Percentiles rank a stretch among this genome's conserved stretches.
Evolutionary conservation across 192 early-diverging fungal species (phyloP).

Genomic region (Linnemannia hyalina): DNA sequence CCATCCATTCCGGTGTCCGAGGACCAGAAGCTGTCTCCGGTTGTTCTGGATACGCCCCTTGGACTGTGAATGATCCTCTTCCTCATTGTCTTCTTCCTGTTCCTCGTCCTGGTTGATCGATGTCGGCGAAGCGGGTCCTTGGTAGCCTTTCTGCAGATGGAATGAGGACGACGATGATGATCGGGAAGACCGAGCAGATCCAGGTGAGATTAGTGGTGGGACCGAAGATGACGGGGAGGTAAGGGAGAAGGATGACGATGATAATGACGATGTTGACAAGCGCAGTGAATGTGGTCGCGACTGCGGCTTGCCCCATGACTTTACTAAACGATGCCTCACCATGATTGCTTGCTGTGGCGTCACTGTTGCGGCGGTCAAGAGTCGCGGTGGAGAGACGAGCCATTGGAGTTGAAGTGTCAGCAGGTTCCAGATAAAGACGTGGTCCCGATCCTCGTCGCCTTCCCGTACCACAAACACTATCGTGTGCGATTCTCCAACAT

Average conservation of each 20-base stretch:
- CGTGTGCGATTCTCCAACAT: slow-evolving; percentile 43
- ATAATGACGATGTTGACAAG: slow-evolving; percentile 1
- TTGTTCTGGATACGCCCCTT: slow-evolving; percentile 29
- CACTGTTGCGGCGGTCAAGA: slow-evolving; percentile 50
- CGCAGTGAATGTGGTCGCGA: neutral
- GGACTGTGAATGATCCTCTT: neutral
- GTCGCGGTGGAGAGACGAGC: slow-evolving; percentile 40
- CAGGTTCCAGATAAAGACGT: slow-evolving; percentile 54
- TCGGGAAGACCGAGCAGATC: slow-evolving; percentile 38
- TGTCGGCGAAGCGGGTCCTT: neutral
- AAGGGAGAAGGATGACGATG: slow-evolving; percentile 13
- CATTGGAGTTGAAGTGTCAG: slow-evolving; percentile 43
- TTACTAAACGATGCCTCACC: slow-evolving; percentile 61
- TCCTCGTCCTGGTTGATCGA: slow-evolving; percentile 31
- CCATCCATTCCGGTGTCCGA: slow-evolving; percentile 52
- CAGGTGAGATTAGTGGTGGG: slow-evolving; percentile 50
- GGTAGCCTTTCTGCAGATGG: slow-evolving; percentile 28
- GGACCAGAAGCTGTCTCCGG: slow-evolving; percentile 46
- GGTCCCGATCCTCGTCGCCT: slow-evolving; percentile 36
- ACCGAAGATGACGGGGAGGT: slow-evolving; percentile 6
- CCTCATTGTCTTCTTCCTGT: slow-evolving; percentile 14
- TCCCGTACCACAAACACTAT: slow-evolving; percentile 45
- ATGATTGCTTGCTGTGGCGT: slow-evolving; percentile 55
- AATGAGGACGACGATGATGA: slow-evolving; percentile 29
- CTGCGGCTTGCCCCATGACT: slow-evolving; percentile 46